Evolutionary conservation across 768 basidiomycete species (phyloP), one percentile per base, ranked within the genome.

Genomic region (Suillus plorans): DNA sequence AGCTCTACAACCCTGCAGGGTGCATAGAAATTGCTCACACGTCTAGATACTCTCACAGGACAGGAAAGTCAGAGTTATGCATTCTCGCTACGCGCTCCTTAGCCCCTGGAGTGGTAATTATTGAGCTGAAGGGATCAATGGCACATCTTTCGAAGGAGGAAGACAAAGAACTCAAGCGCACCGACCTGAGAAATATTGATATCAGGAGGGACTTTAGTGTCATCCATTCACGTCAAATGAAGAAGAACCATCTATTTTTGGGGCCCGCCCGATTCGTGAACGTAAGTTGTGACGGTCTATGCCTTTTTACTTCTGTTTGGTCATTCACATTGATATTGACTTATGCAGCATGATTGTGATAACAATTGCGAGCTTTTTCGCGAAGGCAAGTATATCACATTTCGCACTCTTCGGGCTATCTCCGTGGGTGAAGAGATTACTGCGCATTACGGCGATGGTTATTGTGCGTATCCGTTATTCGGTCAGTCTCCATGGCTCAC

Each of bases 251-350:
- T 79, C 81, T 95, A 72, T 94, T 95, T 80, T 80, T 95, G 74
- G 93, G 93, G 12, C 94, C 93, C 60, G 94, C 93, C 78, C 89
- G 93, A 73, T 95, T 95, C 79, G 93, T 95, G 66, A 95, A 95
- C 74, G 93, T 94, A 77, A 84, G 91, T 79, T 47, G 61, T 68
- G 67, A 25, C 53, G 16, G 31, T 53, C 36, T 63, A 7, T 37
- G 44, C 36, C 20, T 28, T 59, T 57, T 59, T 28, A 14, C 50
- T 18, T 5, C 12, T 18, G 31, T 18, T 28, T 39, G 25, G n/a
- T 45, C 47, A 47, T 47, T 68, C 62, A 68, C 64, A 63, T 60
- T 62, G 64, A 71, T 69, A 69, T 71, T 73, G 73, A 45, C 60
- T 64, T 69, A 68, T 75, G 34, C 12, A 94, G 93, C 93, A 95